phyloP scores from a whole-genome alignment of 2,329 filamentous ascomycete genomes.

The Colletotrichum destructivum region DNA sequence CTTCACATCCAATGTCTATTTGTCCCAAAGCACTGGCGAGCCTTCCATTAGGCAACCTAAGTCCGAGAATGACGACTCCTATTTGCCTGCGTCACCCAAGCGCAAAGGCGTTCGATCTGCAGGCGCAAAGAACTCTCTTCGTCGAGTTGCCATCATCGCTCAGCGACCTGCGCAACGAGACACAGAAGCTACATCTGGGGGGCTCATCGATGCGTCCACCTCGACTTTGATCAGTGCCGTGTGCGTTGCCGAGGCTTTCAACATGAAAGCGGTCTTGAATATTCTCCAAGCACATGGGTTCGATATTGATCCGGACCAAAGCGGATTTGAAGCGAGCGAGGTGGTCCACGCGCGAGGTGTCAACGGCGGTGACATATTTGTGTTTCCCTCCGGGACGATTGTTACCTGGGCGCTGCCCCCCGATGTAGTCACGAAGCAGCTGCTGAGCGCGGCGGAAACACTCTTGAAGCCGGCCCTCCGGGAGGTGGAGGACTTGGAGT shows the following conservation, averaged over 20 bases:
- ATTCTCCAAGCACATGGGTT: slow-evolving; percentile 73
- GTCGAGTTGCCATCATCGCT: slow-evolving; percentile 88
- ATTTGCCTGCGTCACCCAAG: slow-evolving; percentile 49
- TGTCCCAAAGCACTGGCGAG: slow-evolving; percentile 59
- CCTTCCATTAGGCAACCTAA: slow-evolving; percentile 42
- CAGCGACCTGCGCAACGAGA: slow-evolving; percentile 68
- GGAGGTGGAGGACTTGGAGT: slow-evolving; percentile 93
- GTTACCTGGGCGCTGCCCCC: slow-evolving; percentile 92
- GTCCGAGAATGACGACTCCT: slow-evolving; percentile 15
- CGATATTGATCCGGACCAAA: slow-evolving; percentile 73
- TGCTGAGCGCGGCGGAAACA: slow-evolving; percentile 83
- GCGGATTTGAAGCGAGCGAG: slow-evolving; percentile 72
- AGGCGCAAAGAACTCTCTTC: slow-evolving; percentile 79
- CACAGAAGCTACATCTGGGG: slow-evolving; percentile 58
- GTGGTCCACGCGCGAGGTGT: slow-evolving; percentile 74
- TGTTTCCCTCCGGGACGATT: slow-evolving; percentile 94
- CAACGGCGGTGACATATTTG: slow-evolving; percentile 88
- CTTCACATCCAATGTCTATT: slow-evolving; percentile 75
- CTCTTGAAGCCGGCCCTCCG: slow-evolving; percentile 78
- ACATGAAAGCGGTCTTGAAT: slow-evolving; percentile 73
- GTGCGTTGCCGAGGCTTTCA: slow-evolving; percentile 75
- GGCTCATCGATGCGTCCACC: slow-evolving; percentile 52
- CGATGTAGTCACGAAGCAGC: slow-evolving; percentile 79
- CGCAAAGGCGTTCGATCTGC: slow-evolving; percentile 63
- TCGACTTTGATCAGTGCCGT: slow-evolving; percentile 69